Base-by-base conservation (phyloP, 2,329 filamentous ascomycete genomes). In the Epichloe typhina region DNA sequence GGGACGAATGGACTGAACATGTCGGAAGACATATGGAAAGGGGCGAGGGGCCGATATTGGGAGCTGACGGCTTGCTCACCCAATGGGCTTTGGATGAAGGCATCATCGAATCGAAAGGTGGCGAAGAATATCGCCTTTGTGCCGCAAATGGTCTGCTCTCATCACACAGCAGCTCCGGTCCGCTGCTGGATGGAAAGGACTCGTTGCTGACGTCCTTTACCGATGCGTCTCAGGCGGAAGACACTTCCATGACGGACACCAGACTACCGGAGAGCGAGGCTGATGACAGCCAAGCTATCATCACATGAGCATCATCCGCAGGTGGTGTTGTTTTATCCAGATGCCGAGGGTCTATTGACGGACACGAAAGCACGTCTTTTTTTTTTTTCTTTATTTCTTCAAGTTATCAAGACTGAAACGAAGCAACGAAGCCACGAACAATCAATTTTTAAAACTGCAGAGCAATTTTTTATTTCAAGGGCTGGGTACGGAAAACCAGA, bases 1-100 rank as follows among this genome's bases (percentile, higher is more conserved):
- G 91, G 91, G 88, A 95, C 52, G 82, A 88, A 57, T 86, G 89
- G 69, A 93, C 93, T 53, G 91, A 97, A 64, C 91, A 97, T 64
- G 84, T 96, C 1, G 90, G 90, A 1, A 76, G 84, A 45, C 91
- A 97, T 64, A 84, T 95, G 73, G 90, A 96, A 66, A 83, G 83
- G 78, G 78, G 79, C 6, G 80, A 84, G 54, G 79, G 76, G 3
- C 68, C 70, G 23, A 65, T 70, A 23, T 68, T 84, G 17, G 77
- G 74, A 1, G 77, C 83, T 5, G 81, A 84, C 56, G 64, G 66
- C 1, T 63, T 81, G 39, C 64, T 84, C 42, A 74, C 77, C 0
- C 69, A 76, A 52, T 84, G 80, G 79, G 80, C 81, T 4, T 64
- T 83, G 19, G 76, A 80, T 1, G 79, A 84, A 58, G 72, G 71